Evolutionary conservation across 2,329 filamentous ascomycete species (phyloP), one percentile per base, ranked within the genome.

Genomic region (Kalaharituber pfeilii): DNA sequence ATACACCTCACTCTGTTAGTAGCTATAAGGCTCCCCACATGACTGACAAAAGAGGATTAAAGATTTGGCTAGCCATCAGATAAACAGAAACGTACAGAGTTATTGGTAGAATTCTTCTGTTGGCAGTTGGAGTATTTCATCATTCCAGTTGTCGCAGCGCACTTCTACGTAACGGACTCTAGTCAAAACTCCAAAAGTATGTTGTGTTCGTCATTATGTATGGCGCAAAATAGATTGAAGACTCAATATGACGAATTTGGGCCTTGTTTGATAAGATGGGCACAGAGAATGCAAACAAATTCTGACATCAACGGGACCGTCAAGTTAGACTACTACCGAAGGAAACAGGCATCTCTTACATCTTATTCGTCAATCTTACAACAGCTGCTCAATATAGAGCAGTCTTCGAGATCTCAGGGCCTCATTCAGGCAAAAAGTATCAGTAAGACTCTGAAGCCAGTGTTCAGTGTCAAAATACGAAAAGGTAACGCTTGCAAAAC

Each of bases 81-180:
- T 64, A 72, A 77, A 27, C 69, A 71, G 5, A 96, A 95, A 67
- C 80, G 88, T 9, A 72, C 71, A 25, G 84, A 95, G 64, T 73
- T 96, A 0, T 77, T 95, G 50, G 69, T 80, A 52, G 91, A 98
- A 66, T 80, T 96, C 55, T 64, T 96, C 6, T 96, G 95, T 69
- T 98, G 88, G 66, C 61, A 94, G 3, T 91, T 98, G 63, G 91
- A 98, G 67, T 95, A 88, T 0, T 73, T 95, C 22, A 66, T 98
- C 54, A 84, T 96, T 62, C 89, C 91, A 8, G 73, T 98, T 5
- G 76, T 96, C 49, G 79, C 85, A 29, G 80, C 78, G 58, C 88
- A 91, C 64, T 98, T 98, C 64, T 89, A 96, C 65, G 84, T 95
- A 33, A 98, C 91, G 0, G 91, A 98, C 67, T 91, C 87, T 0